Conservation (phyloP, 1,284 basidiomycete genomes). For the Xerocomus minutiporus region DNA sequence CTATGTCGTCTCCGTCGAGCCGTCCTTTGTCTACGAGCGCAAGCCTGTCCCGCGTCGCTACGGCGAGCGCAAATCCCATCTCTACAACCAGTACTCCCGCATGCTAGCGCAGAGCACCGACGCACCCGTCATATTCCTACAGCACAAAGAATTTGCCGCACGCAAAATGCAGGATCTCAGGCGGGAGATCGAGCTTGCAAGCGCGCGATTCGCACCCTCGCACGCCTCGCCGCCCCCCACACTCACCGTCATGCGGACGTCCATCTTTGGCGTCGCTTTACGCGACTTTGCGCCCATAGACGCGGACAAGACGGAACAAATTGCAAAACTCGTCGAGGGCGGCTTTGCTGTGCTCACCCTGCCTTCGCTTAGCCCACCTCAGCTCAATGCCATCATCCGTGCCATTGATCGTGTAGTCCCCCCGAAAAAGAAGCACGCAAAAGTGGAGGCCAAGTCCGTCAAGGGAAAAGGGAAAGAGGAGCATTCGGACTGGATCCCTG, state of each 20-base stretch:
- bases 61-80: constrained; percentile 66
- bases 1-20: constrained; percentile 60
- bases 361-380: constrained; percentile 65
- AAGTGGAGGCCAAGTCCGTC: constrained; percentile 42
- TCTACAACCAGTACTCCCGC: constrained; percentile 68
- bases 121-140: constrained; percentile 65
- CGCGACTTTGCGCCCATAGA: constrained; percentile 56
- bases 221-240: constrained; percentile 44
- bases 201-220: constrained; percentile 43
- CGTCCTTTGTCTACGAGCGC: constrained; percentile 47
- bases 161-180: constrained; percentile 60
- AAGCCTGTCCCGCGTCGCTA: constrained; percentile 60
- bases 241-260: constrained; percentile 63
- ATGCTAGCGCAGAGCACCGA: constrained; percentile 52
- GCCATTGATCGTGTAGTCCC: constrained; percentile 68
- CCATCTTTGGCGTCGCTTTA: constrained; percentile 68
- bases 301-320: constrained; percentile 41
- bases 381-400: constrained; percentile 60
- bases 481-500: constrained; percentile 55
- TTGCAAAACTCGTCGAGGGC: constrained; percentile 54
- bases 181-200: constrained; percentile 55
- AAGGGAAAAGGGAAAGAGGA: constrained; percentile 51
- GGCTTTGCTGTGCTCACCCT: constrained; percentile 64
- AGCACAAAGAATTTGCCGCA: constrained; percentile 65
- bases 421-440: constrained; percentile 39